Conservation (phyloP, 1,284 basidiomycete genomes). For the Ganoderma resinaceum region DNA sequence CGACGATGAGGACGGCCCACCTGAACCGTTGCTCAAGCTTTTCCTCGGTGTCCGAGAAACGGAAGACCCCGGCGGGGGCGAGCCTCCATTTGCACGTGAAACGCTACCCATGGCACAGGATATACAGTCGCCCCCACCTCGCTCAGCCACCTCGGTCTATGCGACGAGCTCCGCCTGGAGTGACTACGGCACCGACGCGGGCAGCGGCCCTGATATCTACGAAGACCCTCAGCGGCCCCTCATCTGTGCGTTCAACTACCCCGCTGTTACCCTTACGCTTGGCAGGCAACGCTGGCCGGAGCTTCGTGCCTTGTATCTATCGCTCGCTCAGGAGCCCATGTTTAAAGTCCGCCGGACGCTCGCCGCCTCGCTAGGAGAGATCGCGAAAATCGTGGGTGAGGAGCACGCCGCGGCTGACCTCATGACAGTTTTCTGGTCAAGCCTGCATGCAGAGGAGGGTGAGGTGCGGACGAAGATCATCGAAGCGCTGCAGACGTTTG, state of each 20-base stretch:
- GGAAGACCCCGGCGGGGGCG: conserved; percentile 28
- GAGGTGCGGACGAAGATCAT: conserved; percentile 78
- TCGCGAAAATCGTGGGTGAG: conserved; percentile 86
- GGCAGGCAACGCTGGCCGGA: conserved; percentile 82
- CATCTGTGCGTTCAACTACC: conserved; percentile 94
- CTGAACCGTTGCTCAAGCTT: conserved; percentile 79
- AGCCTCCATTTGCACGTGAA: background rate
- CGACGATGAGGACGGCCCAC: conserved; percentile 72
- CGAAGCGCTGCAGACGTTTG: conserved; percentile 68
- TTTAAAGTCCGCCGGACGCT: conserved; percentile 78
- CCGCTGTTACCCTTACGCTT: conserved; percentile 89
- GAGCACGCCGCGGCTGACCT: conserved; percentile 77
- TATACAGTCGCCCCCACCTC: conserved; percentile 10
- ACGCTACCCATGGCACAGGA: conserved; percentile 1
- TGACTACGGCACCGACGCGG: conserved; percentile 34
- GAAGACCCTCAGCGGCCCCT: conserved; percentile 78
- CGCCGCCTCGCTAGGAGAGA: conserved; percentile 88
- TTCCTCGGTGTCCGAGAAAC: conserved; percentile 49
- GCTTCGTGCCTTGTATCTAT: conserved; percentile 74
- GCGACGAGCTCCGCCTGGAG: conserved; percentile 34
- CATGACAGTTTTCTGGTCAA: conserved; percentile 75
- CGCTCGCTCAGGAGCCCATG: conserved; percentile 65
- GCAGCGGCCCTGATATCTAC: conserved; percentile 36
- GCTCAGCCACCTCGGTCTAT: conserved; percentile 21
- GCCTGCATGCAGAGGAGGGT: conserved; percentile 64